A percentile compares a stretch with the other conserved stretches of the same genome.
Conservation (phyloP, 2,329 filamentous ascomycete species). For the Botryotinia calthae region DNA sequence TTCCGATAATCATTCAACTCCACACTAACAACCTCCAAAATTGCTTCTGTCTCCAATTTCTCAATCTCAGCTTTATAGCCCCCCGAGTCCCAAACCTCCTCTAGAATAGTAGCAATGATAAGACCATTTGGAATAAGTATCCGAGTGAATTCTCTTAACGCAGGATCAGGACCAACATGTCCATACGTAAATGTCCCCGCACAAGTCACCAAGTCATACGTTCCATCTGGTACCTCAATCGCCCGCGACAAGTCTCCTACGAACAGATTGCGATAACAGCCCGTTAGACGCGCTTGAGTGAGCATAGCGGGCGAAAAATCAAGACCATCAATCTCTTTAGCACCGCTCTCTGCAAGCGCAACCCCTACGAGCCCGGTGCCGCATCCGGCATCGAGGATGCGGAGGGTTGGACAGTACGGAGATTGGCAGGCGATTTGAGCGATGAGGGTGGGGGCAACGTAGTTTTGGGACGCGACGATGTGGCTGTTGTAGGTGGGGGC, state of each 20-base stretch:
- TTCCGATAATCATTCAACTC: background rate
- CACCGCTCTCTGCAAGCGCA: background rate
- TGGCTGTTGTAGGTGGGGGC: background rate
- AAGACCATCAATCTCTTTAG: background rate
- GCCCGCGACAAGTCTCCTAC: background rate
- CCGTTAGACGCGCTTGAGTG: background rate
- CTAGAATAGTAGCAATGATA: background rate
- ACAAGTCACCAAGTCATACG: background rate
- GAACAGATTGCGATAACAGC: background rate
- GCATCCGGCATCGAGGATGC: background rate
- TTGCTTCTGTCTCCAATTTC: background rate
- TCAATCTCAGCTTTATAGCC: background rate
- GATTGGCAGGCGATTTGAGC: background rate
- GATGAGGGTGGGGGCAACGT: background rate
- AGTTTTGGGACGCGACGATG: background rate
- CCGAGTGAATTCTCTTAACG: background rate
- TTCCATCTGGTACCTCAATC: background rate
- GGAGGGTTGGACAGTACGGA: background rate
- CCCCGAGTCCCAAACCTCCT: background rate
- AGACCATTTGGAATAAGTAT: background rate
- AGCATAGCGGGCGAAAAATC: background rate
- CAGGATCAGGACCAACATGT: background rate
- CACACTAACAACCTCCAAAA: background rate
- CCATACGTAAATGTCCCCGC: background rate
- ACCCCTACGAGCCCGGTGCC: background rate